Evolutionary conservation across 306 rosid species (phyloP).

Genomic region (Ammopiptanthus mongolicus): DNA sequence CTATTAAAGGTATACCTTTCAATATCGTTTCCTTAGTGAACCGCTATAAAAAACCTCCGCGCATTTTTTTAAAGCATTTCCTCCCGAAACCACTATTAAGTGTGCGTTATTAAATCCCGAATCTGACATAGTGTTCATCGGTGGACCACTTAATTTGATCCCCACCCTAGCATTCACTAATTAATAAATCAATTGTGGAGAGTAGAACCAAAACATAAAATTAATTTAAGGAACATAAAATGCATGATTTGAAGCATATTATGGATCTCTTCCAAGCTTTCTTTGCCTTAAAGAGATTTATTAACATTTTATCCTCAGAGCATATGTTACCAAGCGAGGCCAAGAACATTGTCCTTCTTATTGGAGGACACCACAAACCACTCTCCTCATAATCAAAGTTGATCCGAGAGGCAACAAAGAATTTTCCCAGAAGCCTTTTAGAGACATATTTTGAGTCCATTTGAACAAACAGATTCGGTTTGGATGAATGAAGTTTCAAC

Average conservation of each 20-base stretch:
- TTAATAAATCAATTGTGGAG: not conserved
- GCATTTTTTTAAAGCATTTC: no score
- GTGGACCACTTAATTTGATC: no score
- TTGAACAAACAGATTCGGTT: conserved; percentile 28
- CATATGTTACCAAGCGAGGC: conserved; percentile 32
- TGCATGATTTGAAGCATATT: conserved; percentile 31
- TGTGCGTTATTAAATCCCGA: no score
- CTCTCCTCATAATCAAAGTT: conserved; percentile 52
- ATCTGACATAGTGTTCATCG: no score
- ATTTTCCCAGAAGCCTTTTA: conserved; percentile 59
- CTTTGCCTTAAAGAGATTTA: conserved; percentile 29
- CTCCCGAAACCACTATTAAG: no score
- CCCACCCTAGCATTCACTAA: no score
- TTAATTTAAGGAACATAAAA: not conserved
- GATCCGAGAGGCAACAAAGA: conserved; percentile 48
- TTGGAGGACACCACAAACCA: conserved; percentile 63
- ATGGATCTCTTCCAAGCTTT: conserved; percentile 33
- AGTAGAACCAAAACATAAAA: not conserved
- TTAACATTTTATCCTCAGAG: conserved; percentile 19
- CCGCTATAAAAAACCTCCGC: no score
- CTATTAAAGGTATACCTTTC: no score
- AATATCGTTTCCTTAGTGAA: no score
- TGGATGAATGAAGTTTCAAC: not conserved
- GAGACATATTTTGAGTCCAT: conserved; percentile 49
- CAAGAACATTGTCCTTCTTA: conserved; percentile 31